Percentiles rank a stretch among this genome's conserved stretches.
Conservation (phyloP, 164 flowering plant genomes). For the Berberis thunbergii region DNA sequence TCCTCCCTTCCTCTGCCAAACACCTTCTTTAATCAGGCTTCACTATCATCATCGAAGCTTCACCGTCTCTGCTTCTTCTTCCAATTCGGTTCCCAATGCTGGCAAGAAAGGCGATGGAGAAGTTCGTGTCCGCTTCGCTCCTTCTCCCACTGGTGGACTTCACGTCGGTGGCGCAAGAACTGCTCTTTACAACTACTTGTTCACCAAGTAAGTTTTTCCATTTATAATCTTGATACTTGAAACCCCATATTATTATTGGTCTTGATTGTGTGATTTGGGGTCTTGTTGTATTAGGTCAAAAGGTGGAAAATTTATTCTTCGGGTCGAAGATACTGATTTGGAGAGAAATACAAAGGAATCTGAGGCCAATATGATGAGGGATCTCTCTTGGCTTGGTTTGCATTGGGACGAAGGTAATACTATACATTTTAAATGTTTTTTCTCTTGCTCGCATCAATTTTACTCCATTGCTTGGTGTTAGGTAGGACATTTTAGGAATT, state of each 20-base stretch:
- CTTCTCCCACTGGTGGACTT: slow-evolving; percentile 87
- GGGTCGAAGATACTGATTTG: slow-evolving; percentile 93
- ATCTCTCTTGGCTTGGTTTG: slow-evolving; percentile 90
- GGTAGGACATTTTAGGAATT: too few relatives aligned
- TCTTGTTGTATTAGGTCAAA: slow-evolving; percentile 44
- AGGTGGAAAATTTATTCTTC: slow-evolving; percentile 83
- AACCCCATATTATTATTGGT: neutral
- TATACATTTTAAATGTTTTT: too few relatives aligned
- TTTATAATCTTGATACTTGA: too few relatives aligned
- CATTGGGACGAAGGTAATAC: slow-evolving; percentile 89
- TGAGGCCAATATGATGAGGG: slow-evolving; percentile 75
- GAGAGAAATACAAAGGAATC: slow-evolving; percentile 85
- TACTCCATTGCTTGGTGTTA: too few relatives aligned
- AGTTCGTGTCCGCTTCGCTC: too few relatives aligned
- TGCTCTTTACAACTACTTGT: slow-evolving; percentile 87
- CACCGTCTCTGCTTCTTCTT: too few relatives aligned
- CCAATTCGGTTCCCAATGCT: too few relatives aligned
- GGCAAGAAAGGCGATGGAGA: too few relatives aligned
- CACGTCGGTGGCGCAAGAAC: slow-evolving; percentile 97
- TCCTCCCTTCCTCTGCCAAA: too few relatives aligned
- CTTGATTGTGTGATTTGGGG: neutral
- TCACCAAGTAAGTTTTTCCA: slow-evolving; percentile 48
- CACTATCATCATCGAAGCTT: too few relatives aligned
- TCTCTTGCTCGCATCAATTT: too few relatives aligned
- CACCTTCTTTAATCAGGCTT: too few relatives aligned